Evolutionary conservation across 2,329 filamentous ascomycete species (phyloP), one percentile per base, ranked within the genome.

Genomic region (Metarhizium rileyi): DNA sequence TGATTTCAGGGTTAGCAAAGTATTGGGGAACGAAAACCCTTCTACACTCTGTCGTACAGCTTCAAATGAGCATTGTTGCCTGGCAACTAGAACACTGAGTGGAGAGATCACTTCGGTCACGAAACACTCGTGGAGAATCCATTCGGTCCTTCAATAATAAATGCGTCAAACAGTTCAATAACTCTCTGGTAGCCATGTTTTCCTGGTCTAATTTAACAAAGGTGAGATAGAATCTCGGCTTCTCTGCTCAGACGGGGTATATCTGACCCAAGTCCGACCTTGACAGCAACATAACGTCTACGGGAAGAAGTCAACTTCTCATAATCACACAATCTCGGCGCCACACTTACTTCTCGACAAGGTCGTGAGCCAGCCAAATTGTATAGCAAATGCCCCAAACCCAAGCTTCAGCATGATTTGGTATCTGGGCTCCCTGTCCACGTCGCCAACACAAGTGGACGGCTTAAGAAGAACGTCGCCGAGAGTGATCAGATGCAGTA

Each of bases 41-140:
- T 45, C 33, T 25, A 51, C 14, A 26, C 48, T 41, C 38, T 51
- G 50, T 10, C 41, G 41, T 16, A 40, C 14, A 14, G 27, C n/a
- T 23, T 30, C 41, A 20, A 12, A 22, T 36, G 46, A 45, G 26
- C 44, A 41, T 3, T 30, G 18, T 35, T 27, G 6, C 20, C 23
- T 28, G 18, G 5, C 7, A 22, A 28, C 26, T 22, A 14, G 30
- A 25, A 38, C 46, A 36, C 18, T 47, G n/a, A 52, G 30, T 12
- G 50, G 50, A 20, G 35, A 20, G 28, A 52, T 14, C 4, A 50
- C 47, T 35, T 52, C 50, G 23, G 44, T 52, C n/a, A 50, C 44
- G n/a, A 52, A 26, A 44, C 44, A 50, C 28, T 52, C 28, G 20
- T 52, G 50, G 50, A n/a, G n/a, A 44, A 48, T 33, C 47, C 50